Conservation (phyloP, 1,284 basidiomycete genomes). For the Ustilago sp. region DNA sequence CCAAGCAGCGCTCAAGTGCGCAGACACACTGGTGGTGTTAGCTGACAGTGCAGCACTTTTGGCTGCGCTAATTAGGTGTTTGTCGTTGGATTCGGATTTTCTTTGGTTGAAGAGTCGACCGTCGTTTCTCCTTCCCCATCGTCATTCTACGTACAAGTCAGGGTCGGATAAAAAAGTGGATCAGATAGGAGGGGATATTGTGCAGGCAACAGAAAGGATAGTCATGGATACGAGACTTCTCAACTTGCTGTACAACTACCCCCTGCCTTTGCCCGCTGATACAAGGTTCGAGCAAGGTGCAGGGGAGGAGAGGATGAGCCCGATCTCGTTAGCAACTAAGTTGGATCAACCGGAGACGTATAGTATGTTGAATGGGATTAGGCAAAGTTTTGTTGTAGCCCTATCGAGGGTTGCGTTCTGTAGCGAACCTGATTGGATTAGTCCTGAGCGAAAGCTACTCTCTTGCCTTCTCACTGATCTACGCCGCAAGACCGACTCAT, state of each 20-base stretch:
- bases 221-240: conserved; percentile 53
- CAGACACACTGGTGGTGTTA: conserved; percentile 48
- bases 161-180: conserved; percentile 1
- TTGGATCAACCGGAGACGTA: conserved; percentile 54
- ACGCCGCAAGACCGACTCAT: too few species aligned
- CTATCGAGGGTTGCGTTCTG: conserved; percentile 59
- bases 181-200: conserved; percentile 29
- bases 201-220: conserved; percentile 54
- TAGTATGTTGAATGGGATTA: conserved; percentile 61
- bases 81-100: conserved; percentile 52
- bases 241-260: conserved; percentile 56
- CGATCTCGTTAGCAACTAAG: conserved; percentile 47
- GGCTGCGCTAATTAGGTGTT: conserved; percentile 53
- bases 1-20: conserved; percentile 38
- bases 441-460: conserved; percentile 16
- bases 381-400: conserved; percentile 58
- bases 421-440: conserved; percentile 60
- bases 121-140: conserved; percentile 28
- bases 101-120: conserved; percentile 50
- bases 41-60: conserved; percentile 56
- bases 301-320: conserved; percentile 25
- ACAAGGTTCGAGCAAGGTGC: conserved; percentile 15
- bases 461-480: too few species aligned
- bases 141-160: conserved; percentile 7
- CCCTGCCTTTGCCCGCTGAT: conserved; percentile 28